Percentiles rank a stretch among this genome's conserved stretches.
Conservation (phyloP, 495 filamentous ascomycete species). For the Penicillium robsamsonii region DNA sequence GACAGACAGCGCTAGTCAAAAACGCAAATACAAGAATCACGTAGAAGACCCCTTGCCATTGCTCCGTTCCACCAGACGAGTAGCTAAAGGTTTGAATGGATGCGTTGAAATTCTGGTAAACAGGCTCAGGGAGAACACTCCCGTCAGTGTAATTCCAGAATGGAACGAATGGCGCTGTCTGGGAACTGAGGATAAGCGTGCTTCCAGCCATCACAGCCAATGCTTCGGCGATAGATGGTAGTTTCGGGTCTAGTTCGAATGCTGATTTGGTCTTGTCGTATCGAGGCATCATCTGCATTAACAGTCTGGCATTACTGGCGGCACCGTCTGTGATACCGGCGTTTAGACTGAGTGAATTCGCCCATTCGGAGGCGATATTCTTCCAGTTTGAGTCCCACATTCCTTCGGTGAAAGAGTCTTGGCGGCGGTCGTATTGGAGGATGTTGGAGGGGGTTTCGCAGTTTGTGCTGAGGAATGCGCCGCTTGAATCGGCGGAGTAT, state of each 20-base stretch:
- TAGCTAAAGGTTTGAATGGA: conserved; percentile 58
- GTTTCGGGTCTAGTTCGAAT: conserved; percentile 28
- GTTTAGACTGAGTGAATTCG: conserved; percentile 54
- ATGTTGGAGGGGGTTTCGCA: conserved; percentile 56
- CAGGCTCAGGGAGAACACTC: conserved; percentile 33
- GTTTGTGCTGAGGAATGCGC: conserved; percentile 49
- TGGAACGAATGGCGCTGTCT: conserved; percentile 54
- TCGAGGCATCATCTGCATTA: conserved; percentile 52
- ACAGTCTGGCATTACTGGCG: conserved; percentile 60
- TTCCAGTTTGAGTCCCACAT: conserved; percentile 51
- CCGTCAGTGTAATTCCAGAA: conserved; percentile 51
- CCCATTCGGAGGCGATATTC: conserved; percentile 58
- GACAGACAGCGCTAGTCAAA: conserved; percentile 57
- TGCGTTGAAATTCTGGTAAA: conserved; percentile 55
- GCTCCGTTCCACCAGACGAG: conserved; percentile 53
- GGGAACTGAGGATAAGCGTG: conserved; percentile 56
- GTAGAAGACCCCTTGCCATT: conserved; percentile 63
- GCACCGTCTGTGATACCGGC: conserved; percentile 57
- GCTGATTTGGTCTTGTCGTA: conserved; percentile 8
- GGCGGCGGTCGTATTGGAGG: conserved; percentile 49
- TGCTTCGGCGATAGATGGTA: conserved; percentile 65
- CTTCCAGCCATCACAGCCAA: conserved; percentile 64
- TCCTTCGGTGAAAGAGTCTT: conserved; percentile 33
- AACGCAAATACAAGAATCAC: conserved; percentile 60
- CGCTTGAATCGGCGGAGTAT: conserved; percentile 57